A percentile compares a stretch with the other conserved stretches of the same genome.
Conservation (phyloP, 1,139 yeast genomes). For the Sugiyamaella paludigena region DNA sequence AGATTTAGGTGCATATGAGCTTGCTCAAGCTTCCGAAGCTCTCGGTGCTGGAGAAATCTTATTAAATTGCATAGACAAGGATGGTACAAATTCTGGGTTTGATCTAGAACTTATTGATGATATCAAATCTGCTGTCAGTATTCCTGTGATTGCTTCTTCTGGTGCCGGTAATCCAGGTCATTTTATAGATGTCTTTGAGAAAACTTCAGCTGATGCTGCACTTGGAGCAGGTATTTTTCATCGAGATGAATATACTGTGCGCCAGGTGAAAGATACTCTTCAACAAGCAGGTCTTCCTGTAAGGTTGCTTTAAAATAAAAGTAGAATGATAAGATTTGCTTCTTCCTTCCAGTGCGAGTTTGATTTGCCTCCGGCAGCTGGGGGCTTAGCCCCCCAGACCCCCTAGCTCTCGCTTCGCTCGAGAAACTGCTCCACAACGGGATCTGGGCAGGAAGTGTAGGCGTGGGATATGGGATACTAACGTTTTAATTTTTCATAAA, state of each 20-base stretch:
- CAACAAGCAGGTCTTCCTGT: constrained; percentile 7
- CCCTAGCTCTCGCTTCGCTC: no score
- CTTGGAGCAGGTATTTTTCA: constrained; percentile 98
- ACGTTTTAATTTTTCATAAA: no score
- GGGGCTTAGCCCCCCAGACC: no score
- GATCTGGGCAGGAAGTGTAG: no score
- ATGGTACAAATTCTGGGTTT: constrained; percentile 90
- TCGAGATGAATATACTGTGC: constrained; percentile 85
- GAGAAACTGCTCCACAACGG: no score
- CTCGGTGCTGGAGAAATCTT: constrained; percentile 97
- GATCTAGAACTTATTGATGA: constrained; percentile 80
- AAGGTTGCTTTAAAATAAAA: background rate
- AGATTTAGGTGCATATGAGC: constrained; percentile 87
- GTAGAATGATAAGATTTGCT: no score
- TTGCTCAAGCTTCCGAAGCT: constrained; percentile 82
- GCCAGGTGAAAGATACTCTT: constrained; percentile 71
- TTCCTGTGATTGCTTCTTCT: constrained; percentile 95
- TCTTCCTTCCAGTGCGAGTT: no score
- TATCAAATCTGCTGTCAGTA: constrained; percentile 68
- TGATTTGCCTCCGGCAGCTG: no score
- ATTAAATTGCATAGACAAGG: constrained; percentile 91
- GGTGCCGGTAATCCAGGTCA: constrained; percentile 95
- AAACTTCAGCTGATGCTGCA: constrained; percentile 90
- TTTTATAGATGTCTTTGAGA: constrained; percentile 78
- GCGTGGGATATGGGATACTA: no score